Base-by-base conservation (phyloP, 2,329 filamentous ascomycete genomes). In the Cytospora schulzeri region DNA sequence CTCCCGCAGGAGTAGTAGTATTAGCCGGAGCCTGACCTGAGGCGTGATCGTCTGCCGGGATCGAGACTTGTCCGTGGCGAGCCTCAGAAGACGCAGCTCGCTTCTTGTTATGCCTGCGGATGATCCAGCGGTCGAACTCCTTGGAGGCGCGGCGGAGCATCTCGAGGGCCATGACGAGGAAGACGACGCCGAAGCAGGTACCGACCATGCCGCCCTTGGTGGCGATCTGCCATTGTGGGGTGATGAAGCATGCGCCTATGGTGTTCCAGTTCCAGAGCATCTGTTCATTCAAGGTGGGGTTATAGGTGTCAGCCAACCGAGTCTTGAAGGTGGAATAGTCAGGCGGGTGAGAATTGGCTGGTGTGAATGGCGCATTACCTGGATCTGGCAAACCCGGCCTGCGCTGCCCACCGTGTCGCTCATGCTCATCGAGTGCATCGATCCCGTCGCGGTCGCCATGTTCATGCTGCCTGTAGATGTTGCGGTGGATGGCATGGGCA, bases 131-230 rank as follows among this genome's bases (percentile, higher is more conserved):
- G 74, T 95, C 91, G 75, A 89, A 94, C 74, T 93, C 90, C 70
- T 90, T 88, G 68, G 85, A 82, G 28, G 83, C 70, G 33, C 91
- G 88, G 57, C 92, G 89, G 26, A 95, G 82, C 64, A 88, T 79
- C 73, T 95, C 91, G 69, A 95, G 88, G 7, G 78, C 71, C 60
- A 94, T 82, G 69, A 91, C 89, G 60, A 96, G 86, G n/a, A 89
- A 78, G 67, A 92, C 80, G 41, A 92, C 87, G 66, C 90, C 91
- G 72, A 96, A 88, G 78, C 91, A 95, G 60, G 88, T 90, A 26
- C 89, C 91, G 56, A 89, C 91, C 73, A 96, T 94, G 83, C 89
- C 89, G 74, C 84, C 88, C 3, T 76, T 77, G 28, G 88, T 89
- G 19, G 79, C 88, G 74, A 94, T 84, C 71, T 87, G 87, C 91